Evolutionary conservation across 2,329 filamentous ascomycete species (phyloP).

Genomic region (Fusarium zealandicum): DNA sequence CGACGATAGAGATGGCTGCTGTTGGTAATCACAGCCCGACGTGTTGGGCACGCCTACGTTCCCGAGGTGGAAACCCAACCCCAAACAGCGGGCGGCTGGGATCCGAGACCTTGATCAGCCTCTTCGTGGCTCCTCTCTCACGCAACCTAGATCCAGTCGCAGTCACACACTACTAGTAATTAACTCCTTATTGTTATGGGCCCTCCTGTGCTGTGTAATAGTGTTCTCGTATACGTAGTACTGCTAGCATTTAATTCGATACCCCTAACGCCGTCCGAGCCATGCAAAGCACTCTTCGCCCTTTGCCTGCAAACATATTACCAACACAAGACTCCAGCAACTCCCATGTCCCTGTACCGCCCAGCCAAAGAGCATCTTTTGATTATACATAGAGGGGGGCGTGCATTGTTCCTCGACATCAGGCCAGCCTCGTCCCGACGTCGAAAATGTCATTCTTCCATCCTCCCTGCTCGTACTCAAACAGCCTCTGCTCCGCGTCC

Average conservation of each 20-base stretch:
- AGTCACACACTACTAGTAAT: conserved; percentile 1
- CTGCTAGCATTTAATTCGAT: conserved; percentile 3
- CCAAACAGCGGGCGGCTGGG: background rate
- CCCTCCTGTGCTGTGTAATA: conserved; percentile 1
- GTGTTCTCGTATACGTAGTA: too few relatives aligned
- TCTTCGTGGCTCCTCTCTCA: background rate
- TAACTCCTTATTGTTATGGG: background rate
- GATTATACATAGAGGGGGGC: conserved; percentile 4
- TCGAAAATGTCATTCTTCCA: conserved; percentile 90
- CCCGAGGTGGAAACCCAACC: conserved; percentile 10
- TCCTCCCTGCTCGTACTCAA: conserved; percentile 73
- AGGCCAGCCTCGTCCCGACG: conserved; percentile 48
- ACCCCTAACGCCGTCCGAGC: conserved; percentile 15
- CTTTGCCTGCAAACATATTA: conserved; percentile 18
- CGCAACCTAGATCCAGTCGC: background rate
- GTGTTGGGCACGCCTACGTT: conserved; percentile 1
- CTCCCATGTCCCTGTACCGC: conserved; percentile 15
- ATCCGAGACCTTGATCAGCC: background rate
- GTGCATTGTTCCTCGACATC: conserved; percentile 5
- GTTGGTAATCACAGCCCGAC: background rate
- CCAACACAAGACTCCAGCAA: conserved; percentile 20
- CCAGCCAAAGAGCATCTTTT: conserved; percentile 19
- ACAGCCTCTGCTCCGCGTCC: conserved; percentile 73
- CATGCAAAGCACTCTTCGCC: too few relatives aligned
- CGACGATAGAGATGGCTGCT: background rate